Percentiles rank a stretch among this genome's conserved stretches.
Evolutionary conservation across 2,329 filamentous ascomycete genomes (phyloP).

Genomic region (Basipetospora chlamydospora): DNA sequence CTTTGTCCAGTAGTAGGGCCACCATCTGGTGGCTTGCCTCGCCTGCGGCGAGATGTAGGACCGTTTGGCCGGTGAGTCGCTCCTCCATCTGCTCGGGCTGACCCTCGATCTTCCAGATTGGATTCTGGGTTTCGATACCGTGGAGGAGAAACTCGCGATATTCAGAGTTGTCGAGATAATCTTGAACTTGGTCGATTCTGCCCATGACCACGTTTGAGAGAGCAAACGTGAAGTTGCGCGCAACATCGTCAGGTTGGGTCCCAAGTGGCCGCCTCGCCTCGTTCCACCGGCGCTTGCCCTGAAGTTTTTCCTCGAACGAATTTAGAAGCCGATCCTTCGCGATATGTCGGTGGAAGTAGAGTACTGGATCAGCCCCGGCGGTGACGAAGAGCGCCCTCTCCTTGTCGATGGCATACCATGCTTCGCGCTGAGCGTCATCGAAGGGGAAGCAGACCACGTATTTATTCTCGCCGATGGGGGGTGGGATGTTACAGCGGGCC

Average conservation of each 20-base stretch:
- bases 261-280: not conserved
- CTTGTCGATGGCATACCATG: not conserved
- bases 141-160: not conserved
- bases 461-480: not conserved
- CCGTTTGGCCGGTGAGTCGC: not conserved
- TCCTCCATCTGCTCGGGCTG: not conserved
- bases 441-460: not conserved
- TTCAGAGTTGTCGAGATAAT: not conserved
- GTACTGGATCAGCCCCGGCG: not conserved
- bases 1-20: not conserved
- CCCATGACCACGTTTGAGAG: not conserved
- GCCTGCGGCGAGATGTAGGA: not conserved
- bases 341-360: not conserved
- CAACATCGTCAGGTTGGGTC: not conserved
- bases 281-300: not conserved
- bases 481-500: not conserved
- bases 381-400: not conserved
- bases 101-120: no score
- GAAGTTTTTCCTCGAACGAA: not conserved
- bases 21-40: not conserved
- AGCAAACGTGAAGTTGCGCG: not conserved
- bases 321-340: not conserved
- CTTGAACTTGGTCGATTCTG: not conserved
- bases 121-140: not conserved
- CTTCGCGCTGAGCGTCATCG: not conserved